Conservation (phyloP, 78 protist species). For the Pelomyxa schiedti region DNA sequence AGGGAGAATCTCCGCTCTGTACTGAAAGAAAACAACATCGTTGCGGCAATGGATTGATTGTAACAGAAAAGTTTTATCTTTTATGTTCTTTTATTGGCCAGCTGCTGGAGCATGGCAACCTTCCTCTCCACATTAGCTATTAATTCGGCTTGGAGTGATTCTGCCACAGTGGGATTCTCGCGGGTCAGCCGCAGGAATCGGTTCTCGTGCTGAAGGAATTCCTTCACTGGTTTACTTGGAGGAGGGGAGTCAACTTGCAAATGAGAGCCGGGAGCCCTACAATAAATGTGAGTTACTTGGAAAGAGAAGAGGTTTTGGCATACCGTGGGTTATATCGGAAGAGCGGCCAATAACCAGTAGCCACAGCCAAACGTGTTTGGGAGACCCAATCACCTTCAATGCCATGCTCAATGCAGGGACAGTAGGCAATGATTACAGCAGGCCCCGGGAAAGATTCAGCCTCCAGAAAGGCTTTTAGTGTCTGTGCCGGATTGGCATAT, state of each 20-base stretch:
- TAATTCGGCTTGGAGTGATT: background rate
- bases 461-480: slow-evolving; percentile 5
- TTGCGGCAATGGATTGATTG: no score
- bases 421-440: slow-evolving; percentile 39
- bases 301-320: no score
- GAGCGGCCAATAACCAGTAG: slow-evolving; percentile 63
- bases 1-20: no score
- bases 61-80: no score
- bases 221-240: background rate
- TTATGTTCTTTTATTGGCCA: no score
- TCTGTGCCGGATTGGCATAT: slow-evolving; percentile 20
- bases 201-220: background rate
- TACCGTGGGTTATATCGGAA: slow-evolving; percentile 1
- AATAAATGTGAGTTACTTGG: no score
- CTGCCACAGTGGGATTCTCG: background rate
- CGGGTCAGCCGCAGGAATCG: background rate
- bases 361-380: slow-evolving; percentile 24
- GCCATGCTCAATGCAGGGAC: slow-evolving; percentile 59
- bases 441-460: slow-evolving; percentile 46
- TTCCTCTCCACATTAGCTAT: background rate
- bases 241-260: background rate
- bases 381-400: slow-evolving; percentile 2
- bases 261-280: no score
- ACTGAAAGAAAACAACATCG: no score
- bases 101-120: background rate